Conservation (phyloP, 2,329 filamentous ascomycete genomes). For the Acephala macrosclerotiorum region DNA sequence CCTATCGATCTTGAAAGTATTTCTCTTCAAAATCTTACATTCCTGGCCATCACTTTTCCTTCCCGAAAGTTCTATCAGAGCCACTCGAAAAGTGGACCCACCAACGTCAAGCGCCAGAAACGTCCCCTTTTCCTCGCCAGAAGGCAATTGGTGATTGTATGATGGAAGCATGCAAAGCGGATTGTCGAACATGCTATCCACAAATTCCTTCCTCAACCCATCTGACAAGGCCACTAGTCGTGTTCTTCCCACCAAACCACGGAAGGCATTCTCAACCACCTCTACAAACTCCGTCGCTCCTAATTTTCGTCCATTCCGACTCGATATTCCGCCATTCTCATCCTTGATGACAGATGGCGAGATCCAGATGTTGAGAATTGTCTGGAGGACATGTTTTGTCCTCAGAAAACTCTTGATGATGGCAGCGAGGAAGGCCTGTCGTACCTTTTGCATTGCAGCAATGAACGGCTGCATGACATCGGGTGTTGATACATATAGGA, state of each 20-base stretch:
- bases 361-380: constrained; percentile 62
- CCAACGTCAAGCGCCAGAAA: constrained; percentile 73
- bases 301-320: constrained; percentile 28
- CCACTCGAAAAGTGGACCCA: constrained; percentile 71
- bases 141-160: constrained; percentile 69
- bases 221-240: constrained; percentile 52
- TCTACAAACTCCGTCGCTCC: constrained; percentile 56
- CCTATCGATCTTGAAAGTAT: constrained; percentile 62
- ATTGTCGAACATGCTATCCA: constrained; percentile 58
- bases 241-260: constrained; percentile 55
- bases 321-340: constrained; percentile 27
- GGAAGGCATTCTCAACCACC: constrained; percentile 61
- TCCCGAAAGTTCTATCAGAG: constrained; percentile 65
- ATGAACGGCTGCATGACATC: constrained; percentile 55
- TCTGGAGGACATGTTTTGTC: constrained; percentile 65
- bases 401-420: constrained; percentile 63
- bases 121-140: constrained; percentile 64
- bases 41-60: constrained; percentile 49
- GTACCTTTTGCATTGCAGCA: constrained; percentile 64
- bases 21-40: constrained; percentile 61
- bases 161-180: constrained; percentile 70
- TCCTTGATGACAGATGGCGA: constrained; percentile 46
- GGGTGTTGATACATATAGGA: constrained; percentile 43
- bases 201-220: constrained; percentile 62
- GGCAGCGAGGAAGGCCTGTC: constrained; percentile 60